Conservation (phyloP, 2,329 filamentous ascomycete species). For the Septoria petroselini region DNA sequence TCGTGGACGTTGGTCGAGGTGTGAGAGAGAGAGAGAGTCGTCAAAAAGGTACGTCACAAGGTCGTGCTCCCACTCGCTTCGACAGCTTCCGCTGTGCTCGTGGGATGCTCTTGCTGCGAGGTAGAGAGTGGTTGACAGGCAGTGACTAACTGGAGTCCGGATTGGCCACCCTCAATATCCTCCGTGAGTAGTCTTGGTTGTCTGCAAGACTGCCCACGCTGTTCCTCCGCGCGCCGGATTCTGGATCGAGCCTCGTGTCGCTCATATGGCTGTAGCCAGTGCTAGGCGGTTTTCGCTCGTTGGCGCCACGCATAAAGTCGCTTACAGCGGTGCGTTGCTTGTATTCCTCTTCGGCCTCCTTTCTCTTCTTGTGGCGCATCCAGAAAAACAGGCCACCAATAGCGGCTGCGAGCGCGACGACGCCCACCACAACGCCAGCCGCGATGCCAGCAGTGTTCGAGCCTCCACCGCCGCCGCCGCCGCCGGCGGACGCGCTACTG, state of each 20-base stretch:
- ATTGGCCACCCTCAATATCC: constrained; percentile 79
- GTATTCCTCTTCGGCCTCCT: constrained; percentile 80
- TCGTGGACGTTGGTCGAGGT: background rate
- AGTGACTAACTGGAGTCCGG: constrained; percentile 24
- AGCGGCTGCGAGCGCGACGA: constrained; percentile 65
- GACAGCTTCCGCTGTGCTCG: constrained; percentile 19
- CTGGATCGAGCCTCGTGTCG: constrained; percentile 85
- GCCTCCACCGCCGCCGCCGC: constrained; percentile 27
- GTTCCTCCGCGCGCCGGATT: constrained; percentile 46
- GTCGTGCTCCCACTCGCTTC: constrained; percentile 10
- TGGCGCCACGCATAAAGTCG: constrained; percentile 61
- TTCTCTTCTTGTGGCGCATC: constrained; percentile 71
- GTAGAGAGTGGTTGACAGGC: constrained; percentile 7
- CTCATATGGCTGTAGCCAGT: constrained; percentile 68
- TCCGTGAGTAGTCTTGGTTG: constrained; percentile 93
- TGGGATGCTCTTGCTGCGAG: constrained; percentile 1
- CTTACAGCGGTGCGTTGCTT: constrained; percentile 75
- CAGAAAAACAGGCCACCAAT: constrained; percentile 70
- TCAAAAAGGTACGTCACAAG: constrained; percentile 20
- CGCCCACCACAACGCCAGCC: constrained; percentile 80
- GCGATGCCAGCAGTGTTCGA: constrained; percentile 80
- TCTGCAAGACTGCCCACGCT: constrained; percentile 89
- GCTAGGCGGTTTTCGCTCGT: constrained; percentile 53
- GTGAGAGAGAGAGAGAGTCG: constrained; percentile 11
- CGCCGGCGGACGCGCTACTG: constrained; percentile 40